These are phyloP conservation scores for Pezicula rhizophila DNA, from an alignment of 2,329 filamentous ascomycete species.

Conservation along the genomic window DNA sequence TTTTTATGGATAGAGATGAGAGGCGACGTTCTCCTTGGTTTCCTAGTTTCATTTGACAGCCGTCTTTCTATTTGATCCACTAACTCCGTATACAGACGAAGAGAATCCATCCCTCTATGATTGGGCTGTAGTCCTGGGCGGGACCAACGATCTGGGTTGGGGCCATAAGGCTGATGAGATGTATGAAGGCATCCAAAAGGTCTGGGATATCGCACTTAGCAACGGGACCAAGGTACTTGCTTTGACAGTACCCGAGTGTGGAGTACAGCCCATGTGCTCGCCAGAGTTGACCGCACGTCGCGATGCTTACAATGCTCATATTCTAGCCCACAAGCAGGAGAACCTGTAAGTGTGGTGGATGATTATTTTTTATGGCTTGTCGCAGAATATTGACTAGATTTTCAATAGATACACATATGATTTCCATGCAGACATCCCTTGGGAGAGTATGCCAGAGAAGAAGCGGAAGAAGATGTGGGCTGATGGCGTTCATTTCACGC, in stretches of 20 bases:
- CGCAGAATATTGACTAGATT: neutral
- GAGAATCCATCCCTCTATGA: slow-evolving; percentile 30
- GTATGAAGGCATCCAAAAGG: slow-evolving; percentile 40
- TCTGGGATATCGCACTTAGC: slow-evolving; percentile 45
- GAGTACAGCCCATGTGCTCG: slow-evolving; percentile 6
- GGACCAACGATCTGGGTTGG: slow-evolving; percentile 56
- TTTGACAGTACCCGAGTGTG: slow-evolving; percentile 54
- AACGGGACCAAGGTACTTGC: slow-evolving; percentile 52
- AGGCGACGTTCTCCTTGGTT: too few relatives aligned
- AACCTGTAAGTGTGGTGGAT: slow-evolving; percentile 42
- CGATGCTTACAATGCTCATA: slow-evolving; percentile 44
- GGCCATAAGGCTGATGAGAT: slow-evolving; percentile 34
- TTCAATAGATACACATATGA: slow-evolving; percentile 48
- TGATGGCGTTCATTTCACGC: slow-evolving; percentile 54
- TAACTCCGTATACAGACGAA: slow-evolving; percentile 7
- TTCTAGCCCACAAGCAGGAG: slow-evolving; percentile 40
- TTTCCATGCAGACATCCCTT: slow-evolving; percentile 48
- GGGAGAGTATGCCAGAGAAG: slow-evolving; percentile 38
- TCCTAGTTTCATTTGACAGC: neutral
- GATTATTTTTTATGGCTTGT: neutral
- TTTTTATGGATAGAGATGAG: too few relatives aligned
- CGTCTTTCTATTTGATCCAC: too few relatives aligned
- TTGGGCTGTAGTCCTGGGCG: slow-evolving; percentile 59
- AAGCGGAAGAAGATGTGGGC: slow-evolving; percentile 50
- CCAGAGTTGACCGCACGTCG: slow-evolving; percentile 30